A percentile compares a stretch with the other conserved stretches of the same genome.
Conservation (phyloP, 345 rosid genomes). For the Lepidium didymum region DNA sequence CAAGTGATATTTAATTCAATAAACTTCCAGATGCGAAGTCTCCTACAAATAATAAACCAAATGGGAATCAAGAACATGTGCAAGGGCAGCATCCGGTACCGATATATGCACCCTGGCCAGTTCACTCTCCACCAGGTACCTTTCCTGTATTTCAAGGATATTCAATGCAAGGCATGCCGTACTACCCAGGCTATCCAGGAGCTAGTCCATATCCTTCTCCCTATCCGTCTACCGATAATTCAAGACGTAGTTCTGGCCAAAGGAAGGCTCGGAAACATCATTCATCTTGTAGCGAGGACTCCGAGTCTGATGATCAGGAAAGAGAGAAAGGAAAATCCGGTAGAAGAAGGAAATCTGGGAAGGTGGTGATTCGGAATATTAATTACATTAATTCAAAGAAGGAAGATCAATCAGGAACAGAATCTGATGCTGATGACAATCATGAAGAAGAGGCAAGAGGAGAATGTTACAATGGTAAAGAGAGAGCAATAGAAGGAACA, state of each 20-base stretch:
- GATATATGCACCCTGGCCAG: constrained; percentile 79
- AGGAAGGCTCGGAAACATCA: constrained; percentile 52
- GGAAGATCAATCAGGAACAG: constrained; percentile 49
- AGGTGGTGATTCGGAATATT: constrained; percentile 75
- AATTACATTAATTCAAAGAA: constrained; percentile 71
- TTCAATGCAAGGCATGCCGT: constrained; percentile 79
- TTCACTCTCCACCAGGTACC: constrained; percentile 83
- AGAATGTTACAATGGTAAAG: constrained; percentile 33
- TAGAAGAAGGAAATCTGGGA: constrained; percentile 60
- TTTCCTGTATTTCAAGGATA: constrained; percentile 77
- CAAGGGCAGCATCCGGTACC: constrained; percentile 72
- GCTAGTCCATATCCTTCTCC: constrained; percentile 56
- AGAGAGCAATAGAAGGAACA: constrained; percentile 34
- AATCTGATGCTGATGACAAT: constrained; percentile 45
- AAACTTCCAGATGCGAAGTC: constrained; percentile 47
- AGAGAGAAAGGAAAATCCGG: constrained; percentile 45
- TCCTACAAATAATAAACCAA: constrained; percentile 45
- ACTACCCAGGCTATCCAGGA: constrained; percentile 63
- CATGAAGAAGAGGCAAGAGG: constrained; percentile 40
- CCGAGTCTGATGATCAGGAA: constrained; percentile 46
- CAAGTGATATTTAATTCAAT: background rate
- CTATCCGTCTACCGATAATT: constrained; percentile 60
- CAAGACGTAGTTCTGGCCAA: constrained; percentile 43
- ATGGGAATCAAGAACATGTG: constrained; percentile 48
- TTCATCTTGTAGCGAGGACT: constrained; percentile 54